Conservation (phyloP, 495 filamentous ascomycete species). For the Aspergillus kassunensis region DNA sequence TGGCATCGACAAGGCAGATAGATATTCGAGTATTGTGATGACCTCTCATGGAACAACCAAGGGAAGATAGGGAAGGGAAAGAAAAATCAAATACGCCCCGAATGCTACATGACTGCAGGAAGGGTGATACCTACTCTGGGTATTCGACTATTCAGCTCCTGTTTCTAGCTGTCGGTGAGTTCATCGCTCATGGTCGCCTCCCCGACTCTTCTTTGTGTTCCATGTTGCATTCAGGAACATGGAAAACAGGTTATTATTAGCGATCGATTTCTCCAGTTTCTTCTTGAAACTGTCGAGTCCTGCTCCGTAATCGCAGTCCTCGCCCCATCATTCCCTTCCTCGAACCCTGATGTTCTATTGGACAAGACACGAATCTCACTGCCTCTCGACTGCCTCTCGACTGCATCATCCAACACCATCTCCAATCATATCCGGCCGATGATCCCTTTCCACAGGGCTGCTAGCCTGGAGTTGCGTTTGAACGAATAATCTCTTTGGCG, state of each 20-base stretch:
- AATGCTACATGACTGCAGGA: no score
- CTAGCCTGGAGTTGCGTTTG: not conserved
- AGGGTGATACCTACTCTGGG: no score
- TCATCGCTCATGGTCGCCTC: no score
- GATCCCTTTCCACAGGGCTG: not conserved
- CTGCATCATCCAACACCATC: not conserved
- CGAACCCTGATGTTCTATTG: no score
- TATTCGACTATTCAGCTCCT: no score
- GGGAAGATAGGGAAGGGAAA: no score
- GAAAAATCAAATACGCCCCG: no score
- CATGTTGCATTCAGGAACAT: not conserved
- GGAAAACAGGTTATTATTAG: not conserved
- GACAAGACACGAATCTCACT: slow-evolving; percentile 16
- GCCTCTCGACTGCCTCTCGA: slow-evolving; percentile 14
- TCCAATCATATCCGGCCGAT: not conserved
- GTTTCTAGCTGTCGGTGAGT: no score
- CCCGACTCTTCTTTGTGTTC: not conserved
- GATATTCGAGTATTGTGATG: no score
- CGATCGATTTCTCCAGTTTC: not conserved
- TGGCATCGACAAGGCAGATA: no score
- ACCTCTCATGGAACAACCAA: no score
- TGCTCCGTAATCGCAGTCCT: not conserved
- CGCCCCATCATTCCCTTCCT: not conserved
- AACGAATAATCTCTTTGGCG: not conserved
- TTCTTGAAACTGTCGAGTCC: not conserved